Percentiles rank a stretch among this genome's conserved stretches.
These are phyloP conservation scores for Phytophthora ramorum DNA, from an alignment of 352 stramenopile species.

Conservation along the genomic window DNA sequence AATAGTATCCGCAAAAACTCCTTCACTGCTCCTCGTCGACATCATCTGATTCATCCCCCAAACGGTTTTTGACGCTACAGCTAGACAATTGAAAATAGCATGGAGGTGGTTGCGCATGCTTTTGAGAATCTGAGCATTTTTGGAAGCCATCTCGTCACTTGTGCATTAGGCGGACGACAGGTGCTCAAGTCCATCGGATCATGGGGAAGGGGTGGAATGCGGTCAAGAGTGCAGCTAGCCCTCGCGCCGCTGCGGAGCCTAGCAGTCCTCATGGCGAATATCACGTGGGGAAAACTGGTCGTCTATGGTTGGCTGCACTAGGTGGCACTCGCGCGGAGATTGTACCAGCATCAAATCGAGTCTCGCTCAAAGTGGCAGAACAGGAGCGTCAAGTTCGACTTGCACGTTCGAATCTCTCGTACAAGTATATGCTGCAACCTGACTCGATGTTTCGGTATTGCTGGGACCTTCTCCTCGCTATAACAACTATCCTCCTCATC, in stretches of 20 bases:
- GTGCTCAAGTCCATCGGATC: slow-evolving; percentile 5
- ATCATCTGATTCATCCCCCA: neutral
- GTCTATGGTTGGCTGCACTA: slow-evolving; percentile 25
- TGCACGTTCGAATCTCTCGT: slow-evolving; percentile 27
- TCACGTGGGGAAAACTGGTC: slow-evolving; percentile 20
- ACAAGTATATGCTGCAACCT: slow-evolving; percentile 57
- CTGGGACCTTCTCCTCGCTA: slow-evolving; percentile 61
- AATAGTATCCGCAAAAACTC: neutral
- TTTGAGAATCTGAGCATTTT: slow-evolving; percentile 14
- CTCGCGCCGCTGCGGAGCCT: slow-evolving; percentile 4
- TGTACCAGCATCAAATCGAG: slow-evolving; percentile 58
- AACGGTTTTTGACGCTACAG: slow-evolving; percentile 13
- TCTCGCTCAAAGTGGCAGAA: slow-evolving; percentile 63
- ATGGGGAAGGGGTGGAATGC: slow-evolving; percentile 34
- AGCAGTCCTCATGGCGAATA: slow-evolving; percentile 3
- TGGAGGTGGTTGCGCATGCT: neutral
- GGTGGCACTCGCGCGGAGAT: slow-evolving; percentile 42
- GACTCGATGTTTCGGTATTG: slow-evolving; percentile 55
- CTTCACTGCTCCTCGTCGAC: neutral
- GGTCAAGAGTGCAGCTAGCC: slow-evolving; percentile 10
- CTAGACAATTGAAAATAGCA: slow-evolving; percentile 29
- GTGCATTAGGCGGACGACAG: slow-evolving; percentile 1
- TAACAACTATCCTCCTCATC: slow-evolving; percentile 63
- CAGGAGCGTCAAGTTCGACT: slow-evolving; percentile 56
- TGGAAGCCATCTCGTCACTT: slow-evolving; percentile 10